A percentile compares a stretch with the other conserved stretches of the same genome.
These are phyloP conservation scores for Oryza brachyantha DNA, from an alignment of 176 grass and related monocot species.

Conservation along the genomic window DNA sequence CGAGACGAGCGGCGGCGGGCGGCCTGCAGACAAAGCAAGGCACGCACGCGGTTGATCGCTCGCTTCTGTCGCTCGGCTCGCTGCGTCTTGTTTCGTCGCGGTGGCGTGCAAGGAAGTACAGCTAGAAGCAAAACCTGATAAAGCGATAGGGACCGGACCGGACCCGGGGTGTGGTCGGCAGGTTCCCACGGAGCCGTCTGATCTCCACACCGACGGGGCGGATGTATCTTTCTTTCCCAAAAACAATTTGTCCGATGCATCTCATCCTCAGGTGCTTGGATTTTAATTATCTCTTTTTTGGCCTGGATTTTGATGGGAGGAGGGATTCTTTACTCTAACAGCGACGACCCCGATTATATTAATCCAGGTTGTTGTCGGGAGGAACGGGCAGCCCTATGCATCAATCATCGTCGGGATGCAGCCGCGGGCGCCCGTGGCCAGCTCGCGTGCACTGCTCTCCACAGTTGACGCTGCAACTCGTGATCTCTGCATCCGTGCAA, in stretches of 20 bases:
- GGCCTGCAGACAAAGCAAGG: background rate
- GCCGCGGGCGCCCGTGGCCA: too few species aligned
- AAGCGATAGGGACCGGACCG: background rate
- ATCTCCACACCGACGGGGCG: background rate
- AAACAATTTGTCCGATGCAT: background rate
- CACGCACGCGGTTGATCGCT: background rate
- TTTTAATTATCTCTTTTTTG: too few species aligned
- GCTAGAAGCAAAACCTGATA: background rate
- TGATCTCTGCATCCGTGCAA: background rate
- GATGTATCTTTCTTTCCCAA: background rate
- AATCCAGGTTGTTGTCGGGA: background rate
- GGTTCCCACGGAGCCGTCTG: background rate
- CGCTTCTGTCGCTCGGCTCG: background rate
- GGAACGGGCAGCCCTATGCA: background rate
- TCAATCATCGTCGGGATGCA: too few species aligned
- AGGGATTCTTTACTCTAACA: background rate
- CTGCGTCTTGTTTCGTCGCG: background rate
- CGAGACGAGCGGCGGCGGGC: background rate
- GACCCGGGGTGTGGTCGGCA: background rate
- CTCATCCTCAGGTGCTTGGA: background rate
- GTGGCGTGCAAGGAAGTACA: background rate
- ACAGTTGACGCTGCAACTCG: background rate
- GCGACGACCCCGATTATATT: background rate
- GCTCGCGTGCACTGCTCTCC: background rate
- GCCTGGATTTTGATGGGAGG: background rate